A percentile compares a stretch with the other conserved stretches of the same genome.
Evolutionary conservation across 2,329 filamentous ascomycete species (phyloP).

Genomic region (Neofusicoccum umdonicola): DNA sequence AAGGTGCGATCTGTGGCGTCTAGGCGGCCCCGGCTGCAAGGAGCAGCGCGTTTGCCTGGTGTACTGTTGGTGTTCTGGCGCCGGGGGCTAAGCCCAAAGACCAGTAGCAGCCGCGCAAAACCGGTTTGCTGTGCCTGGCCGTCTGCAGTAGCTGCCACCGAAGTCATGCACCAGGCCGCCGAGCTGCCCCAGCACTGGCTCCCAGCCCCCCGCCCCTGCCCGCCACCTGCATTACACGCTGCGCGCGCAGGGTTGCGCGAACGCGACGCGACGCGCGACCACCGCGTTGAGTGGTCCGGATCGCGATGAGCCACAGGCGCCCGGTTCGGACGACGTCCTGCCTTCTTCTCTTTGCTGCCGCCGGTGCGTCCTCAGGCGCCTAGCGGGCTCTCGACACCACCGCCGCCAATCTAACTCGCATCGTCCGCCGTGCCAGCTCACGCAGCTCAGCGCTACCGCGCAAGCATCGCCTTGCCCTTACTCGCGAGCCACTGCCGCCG

Average conservation of each 20-base stretch:
- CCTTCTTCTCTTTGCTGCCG: background rate
- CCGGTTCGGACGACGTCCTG: background rate
- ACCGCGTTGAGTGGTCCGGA: background rate
- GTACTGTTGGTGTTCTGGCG: slow-evolving; percentile 14
- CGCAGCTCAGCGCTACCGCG: background rate
- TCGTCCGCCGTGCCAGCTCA: background rate
- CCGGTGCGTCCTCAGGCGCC: background rate
- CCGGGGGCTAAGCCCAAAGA: background rate
- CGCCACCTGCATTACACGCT: background rate
- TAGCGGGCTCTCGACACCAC: background rate
- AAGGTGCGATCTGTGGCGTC: slow-evolving; percentile 1
- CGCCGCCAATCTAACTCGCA: background rate
- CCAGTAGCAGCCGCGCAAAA: background rate
- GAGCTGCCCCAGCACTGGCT: background rate
- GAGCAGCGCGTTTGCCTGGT: slow-evolving; percentile 11
- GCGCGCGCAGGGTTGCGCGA: background rate
- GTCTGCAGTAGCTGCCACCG: background rate
- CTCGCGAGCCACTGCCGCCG: slow-evolving; percentile 4
- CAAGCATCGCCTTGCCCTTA: background rate
- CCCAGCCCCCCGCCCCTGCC: background rate
- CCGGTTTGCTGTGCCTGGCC: background rate
- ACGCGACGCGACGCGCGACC: slow-evolving; percentile 1
- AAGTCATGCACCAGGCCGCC: background rate
- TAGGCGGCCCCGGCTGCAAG: background rate
- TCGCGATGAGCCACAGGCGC: background rate